Conservation (phyloP, 176 grass and related monocot genomes). For the Cocos nucifera region DNA sequence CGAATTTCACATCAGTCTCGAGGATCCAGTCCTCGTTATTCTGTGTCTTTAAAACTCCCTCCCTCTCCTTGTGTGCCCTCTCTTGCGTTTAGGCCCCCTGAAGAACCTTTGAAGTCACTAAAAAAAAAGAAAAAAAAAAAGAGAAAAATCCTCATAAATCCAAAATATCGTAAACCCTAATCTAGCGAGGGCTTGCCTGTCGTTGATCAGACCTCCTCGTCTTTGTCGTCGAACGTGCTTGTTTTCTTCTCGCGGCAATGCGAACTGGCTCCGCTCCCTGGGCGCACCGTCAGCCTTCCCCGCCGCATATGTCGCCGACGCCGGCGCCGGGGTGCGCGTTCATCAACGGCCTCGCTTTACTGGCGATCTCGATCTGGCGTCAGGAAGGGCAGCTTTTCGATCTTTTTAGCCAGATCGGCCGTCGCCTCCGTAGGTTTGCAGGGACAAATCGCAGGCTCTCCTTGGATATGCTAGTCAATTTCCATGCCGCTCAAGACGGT, state of each 20-base stretch:
- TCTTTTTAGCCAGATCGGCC: conserved; percentile 14
- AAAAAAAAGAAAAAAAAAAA: no score
- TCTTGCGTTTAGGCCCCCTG: no score
- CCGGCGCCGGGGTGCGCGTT: background rate
- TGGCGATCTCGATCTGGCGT: conserved; percentile 23
- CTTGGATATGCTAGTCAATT: conserved; percentile 35
- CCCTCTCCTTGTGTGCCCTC: no score
- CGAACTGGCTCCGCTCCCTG: background rate
- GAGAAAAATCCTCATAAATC: no score
- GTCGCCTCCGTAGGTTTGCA: conserved; percentile 28
- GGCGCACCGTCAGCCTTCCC: background rate
- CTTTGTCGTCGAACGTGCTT: background rate
- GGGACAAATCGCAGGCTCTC: conserved; percentile 3
- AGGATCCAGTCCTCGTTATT: no score
- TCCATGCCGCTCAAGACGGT: conserved; percentile 25
- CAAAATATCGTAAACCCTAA: no score
- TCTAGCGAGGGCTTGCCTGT: no score
- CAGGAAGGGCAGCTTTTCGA: conserved; percentile 14
- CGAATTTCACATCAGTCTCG: no score
- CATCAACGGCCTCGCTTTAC: conserved; percentile 9
- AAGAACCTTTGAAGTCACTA: no score
- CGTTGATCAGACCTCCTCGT: no score
- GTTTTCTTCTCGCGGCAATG: background rate
- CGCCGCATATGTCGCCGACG: background rate
- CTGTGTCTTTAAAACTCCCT: no score